Evolutionary conservation across 2,329 filamentous ascomycete species (phyloP).

Genomic region (Didymella arachidicola): DNA sequence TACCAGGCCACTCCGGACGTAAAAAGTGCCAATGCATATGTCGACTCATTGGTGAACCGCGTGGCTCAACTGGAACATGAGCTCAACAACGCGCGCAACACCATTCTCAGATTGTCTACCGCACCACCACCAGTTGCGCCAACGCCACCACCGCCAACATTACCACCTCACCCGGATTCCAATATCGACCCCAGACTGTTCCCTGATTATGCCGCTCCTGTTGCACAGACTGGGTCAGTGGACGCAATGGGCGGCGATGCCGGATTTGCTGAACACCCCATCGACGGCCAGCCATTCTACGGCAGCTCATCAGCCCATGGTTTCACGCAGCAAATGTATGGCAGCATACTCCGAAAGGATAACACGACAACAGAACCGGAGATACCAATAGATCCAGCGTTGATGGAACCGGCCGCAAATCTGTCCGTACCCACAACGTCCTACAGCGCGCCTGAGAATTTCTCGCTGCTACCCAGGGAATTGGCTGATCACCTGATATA

Average conservation of each 20-base stretch:
- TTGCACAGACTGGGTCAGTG: conserved; percentile 1
- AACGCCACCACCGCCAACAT: conserved; percentile 1
- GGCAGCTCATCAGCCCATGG: conserved; percentile 20
- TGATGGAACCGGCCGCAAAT: neutral
- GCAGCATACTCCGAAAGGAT: conserved; percentile 10
- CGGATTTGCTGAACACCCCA: neutral
- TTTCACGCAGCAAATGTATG: conserved; percentile 21
- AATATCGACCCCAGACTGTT: conserved; percentile 14
- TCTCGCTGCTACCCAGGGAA: conserved; percentile 18
- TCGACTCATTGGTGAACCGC: conserved; percentile 17
- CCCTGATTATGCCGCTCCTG: conserved; percentile 1
- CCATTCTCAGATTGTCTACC: conserved; percentile 9
- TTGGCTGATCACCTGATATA: conserved; percentile 14
- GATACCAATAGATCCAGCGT: neutral
- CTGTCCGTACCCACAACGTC: neutral
- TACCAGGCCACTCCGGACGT: conserved; percentile 13
- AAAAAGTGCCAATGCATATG: conserved; percentile 10
- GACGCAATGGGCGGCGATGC: conserved; percentile 21
- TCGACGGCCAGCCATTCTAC: conserved; percentile 13
- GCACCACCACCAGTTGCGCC: conserved; percentile 1
- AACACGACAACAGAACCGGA: neutral
- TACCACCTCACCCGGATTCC: neutral
- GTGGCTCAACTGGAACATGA: conserved; percentile 18
- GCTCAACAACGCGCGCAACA: conserved; percentile 8
- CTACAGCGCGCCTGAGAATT: conserved; percentile 13